Evolutionary conservation across 306 rosid species (phyloP).

Genomic region (Trichosanthes cucumerina): DNA sequence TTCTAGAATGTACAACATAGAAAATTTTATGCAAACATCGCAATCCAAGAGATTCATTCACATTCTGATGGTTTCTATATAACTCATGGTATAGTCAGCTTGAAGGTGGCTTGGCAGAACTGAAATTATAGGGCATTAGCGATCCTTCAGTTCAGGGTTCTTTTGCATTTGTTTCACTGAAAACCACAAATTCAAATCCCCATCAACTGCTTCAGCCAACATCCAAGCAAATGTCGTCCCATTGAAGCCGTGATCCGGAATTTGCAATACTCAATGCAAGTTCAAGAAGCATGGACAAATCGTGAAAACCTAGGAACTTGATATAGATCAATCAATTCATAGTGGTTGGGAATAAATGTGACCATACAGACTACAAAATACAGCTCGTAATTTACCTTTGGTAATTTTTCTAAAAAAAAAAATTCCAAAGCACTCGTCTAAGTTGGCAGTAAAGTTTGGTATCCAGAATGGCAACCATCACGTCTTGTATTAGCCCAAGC

Average conservation of each 20-base stretch:
- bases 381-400: not conserved
- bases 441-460: no score
- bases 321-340: conserved; percentile 5
- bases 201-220: conserved; percentile 45
- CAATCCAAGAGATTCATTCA: not conserved
- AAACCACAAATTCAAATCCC: conserved; percentile 52
- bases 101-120: conserved; percentile 46
- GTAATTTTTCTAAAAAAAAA: no score
- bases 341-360: conserved; percentile 12
- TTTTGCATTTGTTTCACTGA: conserved; percentile 51
- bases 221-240: conserved; percentile 54
- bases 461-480: not conserved
- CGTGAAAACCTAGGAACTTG: conserved; percentile 49
- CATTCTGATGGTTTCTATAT: not conserved
- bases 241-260: conserved; percentile 75
- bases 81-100: conserved; percentile 29
- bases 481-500: not conserved
- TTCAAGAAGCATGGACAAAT: conserved; percentile 75
- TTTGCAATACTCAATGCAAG: conserved; percentile 74
- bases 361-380: not conserved
- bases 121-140: conserved; percentile 10
- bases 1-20: not conserved
- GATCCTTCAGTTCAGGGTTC: conserved; percentile 48
- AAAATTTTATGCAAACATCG: no score
- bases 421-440: not conserved